Base-by-base conservation (phyloP, 140 eudicot genomes). In the Oenanthe javanica region DNA sequence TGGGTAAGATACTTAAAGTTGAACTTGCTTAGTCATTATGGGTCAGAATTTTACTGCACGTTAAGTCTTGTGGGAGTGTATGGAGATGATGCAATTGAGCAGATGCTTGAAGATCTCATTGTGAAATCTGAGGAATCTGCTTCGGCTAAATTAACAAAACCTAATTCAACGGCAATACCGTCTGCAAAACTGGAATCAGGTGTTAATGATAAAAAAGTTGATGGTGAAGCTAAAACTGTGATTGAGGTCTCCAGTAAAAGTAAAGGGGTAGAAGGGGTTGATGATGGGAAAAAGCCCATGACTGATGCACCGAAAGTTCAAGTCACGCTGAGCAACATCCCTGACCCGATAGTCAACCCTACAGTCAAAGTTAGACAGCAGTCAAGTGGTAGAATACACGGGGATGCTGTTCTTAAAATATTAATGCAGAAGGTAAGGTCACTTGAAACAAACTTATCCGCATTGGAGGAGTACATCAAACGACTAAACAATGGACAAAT, bases 91-190 rank as follows among this genome's bases (percentile, higher is more conserved):
- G 99, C 97, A 45, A 90, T 95, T 38, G 99, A 95, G 73, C 83
- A 90, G 48, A 95, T 95, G 99, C 99, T 95, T 79, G 99, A 90
- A 84, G 99, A 92, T 88, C 92, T 95, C 81, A 90, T 92, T 43
- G 93, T 85, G 76, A 76, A 91, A 57, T 87, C 97, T 16, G 93
- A 83, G 69, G 92, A 89, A 81, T 83, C 93, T 16, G 55, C 79
- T 55, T 52, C 67, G 46, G 79, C 59, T 45, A 70, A 52, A 79
- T 40, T 51, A 27, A 61, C 83, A n/a, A 82, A 82, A 27, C 84
- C 81, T 82, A 94, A 88, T 80, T 79, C 90, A 25, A 89, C 95
- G n/a, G 78, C 81, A 23, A 27, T 75, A 16, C 83, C 91, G 36
- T 72, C 86, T 55, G 72, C 83, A 49, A 12, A 71, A 42, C 79